Evolutionary conservation across 2,329 filamentous ascomycete species (phyloP).

Genomic region (Delphinella strobiligena): DNA sequence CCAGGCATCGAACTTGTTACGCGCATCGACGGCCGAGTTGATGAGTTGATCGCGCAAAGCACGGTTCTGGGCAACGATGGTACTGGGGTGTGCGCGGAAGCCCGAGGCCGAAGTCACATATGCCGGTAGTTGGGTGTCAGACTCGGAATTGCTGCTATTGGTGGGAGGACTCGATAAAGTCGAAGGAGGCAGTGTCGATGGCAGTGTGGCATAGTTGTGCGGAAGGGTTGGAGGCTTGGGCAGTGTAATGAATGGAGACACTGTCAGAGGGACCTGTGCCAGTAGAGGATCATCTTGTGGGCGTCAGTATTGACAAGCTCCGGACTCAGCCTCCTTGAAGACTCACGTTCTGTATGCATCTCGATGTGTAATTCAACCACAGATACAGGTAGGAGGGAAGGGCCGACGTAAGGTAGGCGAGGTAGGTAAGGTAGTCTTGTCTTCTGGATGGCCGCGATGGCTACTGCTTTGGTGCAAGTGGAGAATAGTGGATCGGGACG

Average conservation of each 20-base stretch:
- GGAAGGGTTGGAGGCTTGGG: slow-evolving; percentile 83
- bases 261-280: slow-evolving; percentile 82
- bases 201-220: slow-evolving; percentile 87
- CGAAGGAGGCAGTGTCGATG: slow-evolving; percentile 71
- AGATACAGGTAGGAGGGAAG: too few species aligned
- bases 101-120: slow-evolving; percentile 69
- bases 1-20: slow-evolving; percentile 55
- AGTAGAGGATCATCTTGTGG: slow-evolving; percentile 59
- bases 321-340: background rate
- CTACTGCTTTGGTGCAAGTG: too few species aligned
- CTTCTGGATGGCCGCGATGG: too few species aligned
- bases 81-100: slow-evolving; percentile 73
- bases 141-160: slow-evolving; percentile 16
- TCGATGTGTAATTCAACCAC: too few species aligned
- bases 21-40: slow-evolving; percentile 55
- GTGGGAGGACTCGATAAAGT: slow-evolving; percentile 36
- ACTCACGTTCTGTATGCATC: slow-evolving; percentile 7
- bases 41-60: slow-evolving; percentile 66
- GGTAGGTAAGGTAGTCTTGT: too few species aligned
- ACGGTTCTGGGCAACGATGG: slow-evolving; percentile 72
- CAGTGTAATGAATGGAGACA: slow-evolving; percentile 86
- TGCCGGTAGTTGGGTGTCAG: slow-evolving; percentile 33
- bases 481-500: too few species aligned
- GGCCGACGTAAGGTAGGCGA: too few species aligned
- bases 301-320: slow-evolving; percentile 5